Evolutionary conservation across 2,329 filamentous ascomycete genomes (phyloP), one percentile per base, ranked within the genome.

Genomic region (Colletotrichum sidae): DNA sequence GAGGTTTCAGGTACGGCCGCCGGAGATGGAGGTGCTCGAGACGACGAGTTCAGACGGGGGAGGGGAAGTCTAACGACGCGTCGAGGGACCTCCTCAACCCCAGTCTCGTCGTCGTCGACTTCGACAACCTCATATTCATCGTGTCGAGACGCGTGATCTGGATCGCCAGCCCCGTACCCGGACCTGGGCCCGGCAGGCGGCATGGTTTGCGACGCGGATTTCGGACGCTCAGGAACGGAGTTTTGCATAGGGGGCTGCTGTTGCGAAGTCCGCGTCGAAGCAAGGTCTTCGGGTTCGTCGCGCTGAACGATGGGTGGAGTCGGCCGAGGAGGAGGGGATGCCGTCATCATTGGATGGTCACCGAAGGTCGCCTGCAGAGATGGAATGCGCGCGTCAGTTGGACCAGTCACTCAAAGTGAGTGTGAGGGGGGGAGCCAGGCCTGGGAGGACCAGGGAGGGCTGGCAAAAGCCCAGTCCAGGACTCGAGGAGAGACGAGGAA

Each of bases 1-100:
- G 41, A 38, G 37, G 63, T 63, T 63, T 63, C 63, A 50, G 53
- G 15, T 15, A 8, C 13, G 35, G 53, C 41, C 34, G 53, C 58
- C 34, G 50, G 46, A 35, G 57, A 68, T 25, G 65, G 37, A 49
- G 65, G 47, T 17, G 67, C 54, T 45, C 67, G 55, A 9, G 67
- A 69, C 52, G 65, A 63, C 9, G 67, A 69, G 34, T 62, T 69
- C 46, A 69, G 57, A 58, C 67, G 65, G 47, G 67, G 67, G 12
- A 69, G 42, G 45, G 60, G 55, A 25, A 50, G 65, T 39, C 58
- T 39, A 3, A 54, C 55, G 38, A 50, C 44, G 46, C 41, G 39
- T 55, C 51, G 66, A 25, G 51, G 64, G 8, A 41, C 64, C 54
- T 67, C 60, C 17, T 65, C 60, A 10, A 38, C 39, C 17, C 61